These are phyloP conservation scores for Tolypocladium inflatum DNA, from an alignment of 2,329 filamentous ascomycete genomes.

Conservation along the genomic window DNA sequence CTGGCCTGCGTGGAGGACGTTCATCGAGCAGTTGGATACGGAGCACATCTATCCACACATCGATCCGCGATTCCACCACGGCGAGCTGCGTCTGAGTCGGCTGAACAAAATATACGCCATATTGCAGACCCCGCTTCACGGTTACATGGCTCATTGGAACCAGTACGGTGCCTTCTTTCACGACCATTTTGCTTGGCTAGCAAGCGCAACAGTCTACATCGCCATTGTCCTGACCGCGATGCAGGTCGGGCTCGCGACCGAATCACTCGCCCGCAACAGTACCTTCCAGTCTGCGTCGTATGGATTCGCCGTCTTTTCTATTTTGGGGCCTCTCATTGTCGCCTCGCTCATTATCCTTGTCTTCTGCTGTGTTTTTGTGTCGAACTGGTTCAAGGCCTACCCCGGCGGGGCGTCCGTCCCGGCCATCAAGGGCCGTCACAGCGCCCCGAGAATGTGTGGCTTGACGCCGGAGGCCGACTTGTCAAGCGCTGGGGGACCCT, in stretches of 20 bases:
- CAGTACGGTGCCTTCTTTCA: conserved; percentile 30
- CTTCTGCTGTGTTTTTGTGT: conserved; percentile 8
- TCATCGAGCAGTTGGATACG: conserved; percentile 14
- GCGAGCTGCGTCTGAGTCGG: conserved; percentile 26
- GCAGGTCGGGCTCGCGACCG: conserved; percentile 35
- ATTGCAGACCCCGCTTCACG: conserved; percentile 9
- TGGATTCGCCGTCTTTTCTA: conserved; percentile 38
- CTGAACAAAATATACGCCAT: conserved; percentile 31
- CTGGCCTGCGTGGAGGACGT: conserved; percentile 27
- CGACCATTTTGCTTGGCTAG: conserved; percentile 31
- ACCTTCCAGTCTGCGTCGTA: conserved; percentile 33
- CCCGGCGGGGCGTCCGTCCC: too few species aligned
- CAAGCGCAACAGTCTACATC: conserved; percentile 29
- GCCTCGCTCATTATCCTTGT: conserved; percentile 11
- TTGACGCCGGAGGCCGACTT: too few species aligned
- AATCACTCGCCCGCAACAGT: conserved; percentile 18
- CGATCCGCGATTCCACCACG: conserved; percentile 27
- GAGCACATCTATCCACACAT: conserved; percentile 19
- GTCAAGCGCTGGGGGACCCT: too few species aligned
- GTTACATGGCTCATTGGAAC: conserved; percentile 15
- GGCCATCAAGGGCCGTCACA: too few species aligned
- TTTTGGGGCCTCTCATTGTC: conserved; percentile 27
- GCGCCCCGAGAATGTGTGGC: too few species aligned
- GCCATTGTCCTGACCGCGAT: conserved; percentile 37
- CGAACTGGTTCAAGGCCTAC: not conserved